These are phyloP conservation scores for Trichoderma gracile DNA, from an alignment of 2,329 filamentous ascomycete genomes.

Conservation along the genomic window DNA sequence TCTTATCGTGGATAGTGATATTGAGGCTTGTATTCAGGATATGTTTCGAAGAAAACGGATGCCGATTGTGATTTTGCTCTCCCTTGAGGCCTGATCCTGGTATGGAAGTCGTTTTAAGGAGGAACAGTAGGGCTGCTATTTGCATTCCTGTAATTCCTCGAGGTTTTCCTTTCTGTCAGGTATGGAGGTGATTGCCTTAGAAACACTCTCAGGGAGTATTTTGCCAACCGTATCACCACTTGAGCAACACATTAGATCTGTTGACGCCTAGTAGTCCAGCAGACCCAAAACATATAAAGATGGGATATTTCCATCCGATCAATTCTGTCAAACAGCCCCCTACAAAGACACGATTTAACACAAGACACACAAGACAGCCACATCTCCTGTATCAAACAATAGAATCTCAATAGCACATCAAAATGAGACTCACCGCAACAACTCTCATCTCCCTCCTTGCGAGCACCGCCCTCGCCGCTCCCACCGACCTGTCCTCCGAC, in stretches of 20 bases:
- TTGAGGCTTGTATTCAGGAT: background rate
- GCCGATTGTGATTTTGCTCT: too few species aligned
- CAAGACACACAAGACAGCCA: background rate
- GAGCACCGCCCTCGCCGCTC: slow-evolving; percentile 13
- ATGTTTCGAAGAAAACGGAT: too few species aligned
- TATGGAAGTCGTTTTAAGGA: too few species aligned
- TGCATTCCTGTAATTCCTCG: too few species aligned
- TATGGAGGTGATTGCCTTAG: too few species aligned
- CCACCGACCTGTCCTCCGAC: background rate
- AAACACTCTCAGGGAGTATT: too few species aligned
- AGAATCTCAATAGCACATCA: background rate
- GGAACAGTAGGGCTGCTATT: too few species aligned
- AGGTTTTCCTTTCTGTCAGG: too few species aligned
- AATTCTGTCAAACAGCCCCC: background rate
- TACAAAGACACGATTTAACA: background rate
- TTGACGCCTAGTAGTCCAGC: too few species aligned
- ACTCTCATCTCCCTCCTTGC: slow-evolving; percentile 12
- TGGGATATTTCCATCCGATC: background rate
- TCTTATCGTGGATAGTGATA: background rate
- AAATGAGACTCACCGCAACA: slow-evolving; percentile 12
- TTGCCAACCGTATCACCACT: background rate
- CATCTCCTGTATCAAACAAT: background rate
- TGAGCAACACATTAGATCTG: background rate
- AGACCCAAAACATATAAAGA: background rate
- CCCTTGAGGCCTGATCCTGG: too few species aligned